phyloP scores from a whole-genome alignment of 306 rosid species.

The Datisca glomerata region DNA sequence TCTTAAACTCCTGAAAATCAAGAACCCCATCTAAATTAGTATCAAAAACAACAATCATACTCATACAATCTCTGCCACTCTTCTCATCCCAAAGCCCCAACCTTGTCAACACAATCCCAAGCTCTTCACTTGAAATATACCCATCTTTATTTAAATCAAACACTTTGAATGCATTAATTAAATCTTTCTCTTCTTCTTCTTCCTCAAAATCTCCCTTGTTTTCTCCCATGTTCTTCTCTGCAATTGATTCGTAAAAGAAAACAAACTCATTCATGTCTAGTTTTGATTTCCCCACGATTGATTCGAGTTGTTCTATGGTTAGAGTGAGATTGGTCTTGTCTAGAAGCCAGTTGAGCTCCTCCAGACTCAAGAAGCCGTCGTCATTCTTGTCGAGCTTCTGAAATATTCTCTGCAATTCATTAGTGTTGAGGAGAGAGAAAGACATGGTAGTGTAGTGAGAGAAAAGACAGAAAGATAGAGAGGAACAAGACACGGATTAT shows the following conservation, averaged over 20 bases:
- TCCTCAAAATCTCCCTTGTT: conserved; percentile 3
- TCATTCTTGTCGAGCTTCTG: conserved; percentile 44
- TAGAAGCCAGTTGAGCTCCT: conserved; percentile 39
- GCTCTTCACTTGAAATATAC: conserved; percentile 54
- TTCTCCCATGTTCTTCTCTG: conserved; percentile 11
- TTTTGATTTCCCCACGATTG: conserved; percentile 28
- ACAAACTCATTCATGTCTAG: conserved; percentile 47
- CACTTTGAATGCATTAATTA: conserved; percentile 55
- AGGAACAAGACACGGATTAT: too few species aligned
- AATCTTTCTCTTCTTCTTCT: conserved; percentile 22
- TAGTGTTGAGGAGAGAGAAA: conserved; percentile 30
- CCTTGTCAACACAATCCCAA: conserved; percentile 40
- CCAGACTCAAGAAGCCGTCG: conserved; percentile 55
- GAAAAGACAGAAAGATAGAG: too few species aligned
- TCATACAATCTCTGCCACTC: conserved; percentile 27
- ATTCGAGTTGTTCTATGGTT: conserved; percentile 36
- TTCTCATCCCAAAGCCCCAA: conserved; percentile 49
- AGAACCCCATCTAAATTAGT: conserved; percentile 59
- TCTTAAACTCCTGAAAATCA: conserved; percentile 81
- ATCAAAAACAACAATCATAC: conserved; percentile 54
- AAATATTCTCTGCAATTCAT: conserved; percentile 62
- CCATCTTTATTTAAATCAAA: conserved; percentile 77
- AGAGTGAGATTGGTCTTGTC: conserved; percentile 21
- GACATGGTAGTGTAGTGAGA: not conserved
- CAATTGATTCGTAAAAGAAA: conserved; percentile 46